Base-by-base conservation (phyloP, 495 filamentous ascomycete species). In the Durotheca rogersii region DNA sequence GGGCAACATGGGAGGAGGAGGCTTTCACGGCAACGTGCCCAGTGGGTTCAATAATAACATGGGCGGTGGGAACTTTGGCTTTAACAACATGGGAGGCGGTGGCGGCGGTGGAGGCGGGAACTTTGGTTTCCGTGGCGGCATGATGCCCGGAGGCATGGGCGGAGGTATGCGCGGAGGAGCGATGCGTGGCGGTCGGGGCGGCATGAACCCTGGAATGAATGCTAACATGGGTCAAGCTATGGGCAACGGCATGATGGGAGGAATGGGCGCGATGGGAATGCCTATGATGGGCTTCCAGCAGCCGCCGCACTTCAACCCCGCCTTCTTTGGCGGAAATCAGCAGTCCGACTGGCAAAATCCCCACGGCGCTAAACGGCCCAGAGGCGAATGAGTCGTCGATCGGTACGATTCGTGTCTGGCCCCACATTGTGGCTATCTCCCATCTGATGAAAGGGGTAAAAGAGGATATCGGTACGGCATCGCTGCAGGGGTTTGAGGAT, bases 341-440 rank as follows among this genome's bases (percentile, higher is more conserved):
- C 67, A 66, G 44, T 50, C 58, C 17, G 66, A 67, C 21, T 84
- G 64, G 57, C 87, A 87, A 81, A 93, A 95, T 58, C 89, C 89
- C 0, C 89, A 95, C 55, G 87, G 87, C 19, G 81, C 86, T 6
- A 95, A 95, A 67, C 79, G 87, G 46, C 84, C 84, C 49, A 80
- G 87, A 45, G 81, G 82, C 52, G 83, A 86, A 61, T 86, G 75
- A 40, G 3, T 35, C 15, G 15, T 40, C 23, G 18, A 40, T 18
- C 2, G 4, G 1, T 15, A 23, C 37, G 19, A 4, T 35, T 4
- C 4, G 16, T 12, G 16, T 23, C 11, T 43, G 6, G 9, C 21
- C n/a, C 14, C 5, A 11, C 40, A 43, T 27, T 4, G 23, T 27
- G 23, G 23, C 23, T 27, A 27, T 27, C 23, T 9, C 23, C 9